Conservation (phyloP, 2,329 filamentous ascomycete species). For the Talaromyces sp. region DNA sequence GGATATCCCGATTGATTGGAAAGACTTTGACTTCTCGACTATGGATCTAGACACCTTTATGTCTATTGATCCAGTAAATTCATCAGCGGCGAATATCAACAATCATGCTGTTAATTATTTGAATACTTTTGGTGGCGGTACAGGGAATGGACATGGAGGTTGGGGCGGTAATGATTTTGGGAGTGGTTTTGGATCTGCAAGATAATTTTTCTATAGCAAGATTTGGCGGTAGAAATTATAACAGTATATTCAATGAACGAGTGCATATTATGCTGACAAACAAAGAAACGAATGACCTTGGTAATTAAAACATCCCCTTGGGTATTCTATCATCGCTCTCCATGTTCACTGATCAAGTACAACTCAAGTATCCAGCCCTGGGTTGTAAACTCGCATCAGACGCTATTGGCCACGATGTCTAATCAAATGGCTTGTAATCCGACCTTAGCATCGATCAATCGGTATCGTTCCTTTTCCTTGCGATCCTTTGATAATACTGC, state of each 20-base stretch:
- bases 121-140: neutral
- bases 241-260: neutral
- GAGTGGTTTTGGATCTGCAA: constrained; percentile 1
- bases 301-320: neutral
- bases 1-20: constrained; percentile 35
- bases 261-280: neutral
- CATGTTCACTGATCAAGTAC: neutral
- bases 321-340: neutral
- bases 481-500: constrained; percentile 77
- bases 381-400: neutral
- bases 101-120: constrained; percentile 6
- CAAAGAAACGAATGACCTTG: neutral
- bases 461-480: constrained; percentile 74
- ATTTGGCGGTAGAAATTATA: neutral
- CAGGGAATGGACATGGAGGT: neutral
- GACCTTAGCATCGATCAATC: constrained; percentile 76
- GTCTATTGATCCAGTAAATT: constrained; percentile 30
- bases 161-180: constrained; percentile 7
- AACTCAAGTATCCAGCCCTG: constrained; percentile 15
- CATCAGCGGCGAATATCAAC: constrained; percentile 4
- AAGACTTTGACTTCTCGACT: constrained; percentile 38
- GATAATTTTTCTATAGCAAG: constrained; percentile 6
- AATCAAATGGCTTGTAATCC: constrained; percentile 37
- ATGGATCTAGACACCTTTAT: constrained; percentile 41
- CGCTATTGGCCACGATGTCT: constrained; percentile 37